A percentile compares a stretch with the other conserved stretches of the same genome.
phyloP scores from a whole-genome alignment of 108 stramenopile species.

The Cyclostephanos invisitatus region DNA sequence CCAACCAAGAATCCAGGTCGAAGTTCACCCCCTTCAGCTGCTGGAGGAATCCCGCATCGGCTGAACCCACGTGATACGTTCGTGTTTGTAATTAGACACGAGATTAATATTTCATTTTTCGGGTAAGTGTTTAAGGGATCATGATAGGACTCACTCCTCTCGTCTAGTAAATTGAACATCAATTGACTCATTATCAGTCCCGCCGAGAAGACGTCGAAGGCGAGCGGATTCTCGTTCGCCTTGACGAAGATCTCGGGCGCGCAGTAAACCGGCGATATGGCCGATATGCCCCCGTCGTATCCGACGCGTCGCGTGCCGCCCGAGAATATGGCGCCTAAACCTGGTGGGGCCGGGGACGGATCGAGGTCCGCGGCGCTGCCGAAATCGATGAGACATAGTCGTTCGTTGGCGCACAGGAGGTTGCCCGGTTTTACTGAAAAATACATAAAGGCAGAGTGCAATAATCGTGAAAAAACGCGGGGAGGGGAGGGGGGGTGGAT shows the following conservation, averaged over 20 bases:
- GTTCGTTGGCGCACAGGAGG: slow-evolving; percentile 47
- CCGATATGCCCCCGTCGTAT: slow-evolving; percentile 54
- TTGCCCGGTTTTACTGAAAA: slow-evolving; percentile 72
- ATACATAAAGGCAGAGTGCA: too few relatives aligned
- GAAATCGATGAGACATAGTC: slow-evolving; percentile 73
- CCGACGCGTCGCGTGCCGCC: slow-evolving; percentile 55
- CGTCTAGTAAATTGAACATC: slow-evolving; percentile 77
- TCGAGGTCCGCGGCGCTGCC: slow-evolving; percentile 82
- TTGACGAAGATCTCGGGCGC: slow-evolving; percentile 75
- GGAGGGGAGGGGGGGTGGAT: too few relatives aligned
- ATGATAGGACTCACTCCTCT: slow-evolving; percentile 40
- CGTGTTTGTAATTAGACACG: not conserved
- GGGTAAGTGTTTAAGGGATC: not conserved
- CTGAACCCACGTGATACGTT: not conserved
- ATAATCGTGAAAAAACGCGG: too few relatives aligned
- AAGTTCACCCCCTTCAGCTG: slow-evolving; percentile 62
- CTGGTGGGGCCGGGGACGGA: slow-evolving; percentile 29
- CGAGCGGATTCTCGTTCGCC: slow-evolving; percentile 27
- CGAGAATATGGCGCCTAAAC: slow-evolving; percentile 19
- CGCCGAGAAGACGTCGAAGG: slow-evolving; percentile 74
- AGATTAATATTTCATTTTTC: not conserved
- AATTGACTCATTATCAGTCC: slow-evolving; percentile 74
- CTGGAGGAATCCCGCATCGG: slow-evolving; percentile 76
- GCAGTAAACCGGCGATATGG: slow-evolving; percentile 74
- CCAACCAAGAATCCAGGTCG: slow-evolving; percentile 73